These are phyloP conservation scores for Rhynchosporium graminicola DNA, from an alignment of 2,329 filamentous ascomycete species.

Conservation along the genomic window DNA sequence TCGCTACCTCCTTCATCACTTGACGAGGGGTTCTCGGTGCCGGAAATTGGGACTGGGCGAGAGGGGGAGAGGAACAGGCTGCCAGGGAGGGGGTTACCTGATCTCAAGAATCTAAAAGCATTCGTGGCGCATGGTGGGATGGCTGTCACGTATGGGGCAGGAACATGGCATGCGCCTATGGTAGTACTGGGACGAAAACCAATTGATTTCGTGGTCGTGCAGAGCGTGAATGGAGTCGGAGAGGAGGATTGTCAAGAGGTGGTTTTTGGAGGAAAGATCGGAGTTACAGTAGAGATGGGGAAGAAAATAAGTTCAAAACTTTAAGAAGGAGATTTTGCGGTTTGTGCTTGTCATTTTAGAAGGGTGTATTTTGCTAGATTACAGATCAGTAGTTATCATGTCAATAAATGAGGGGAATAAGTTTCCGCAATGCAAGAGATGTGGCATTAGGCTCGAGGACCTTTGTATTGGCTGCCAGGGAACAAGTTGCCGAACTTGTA, in stretches of 20 bases:
- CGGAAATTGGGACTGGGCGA: conserved; percentile 11
- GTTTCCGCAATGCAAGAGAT: too few species aligned
- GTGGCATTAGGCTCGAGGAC: too few species aligned
- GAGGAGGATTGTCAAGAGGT: conserved; percentile 89
- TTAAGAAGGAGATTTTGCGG: background rate
- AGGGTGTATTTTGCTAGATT: too few species aligned
- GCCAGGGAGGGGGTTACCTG: conserved; percentile 56
- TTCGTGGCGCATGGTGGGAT: conserved; percentile 78
- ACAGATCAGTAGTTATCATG: too few species aligned
- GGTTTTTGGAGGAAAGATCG: conserved; percentile 27
- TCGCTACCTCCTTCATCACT: conserved; percentile 55
- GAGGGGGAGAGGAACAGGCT: conserved; percentile 1
- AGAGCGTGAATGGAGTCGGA: conserved; percentile 81
- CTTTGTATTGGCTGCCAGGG: too few species aligned
- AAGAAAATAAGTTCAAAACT: background rate
- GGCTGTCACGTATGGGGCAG: conserved; percentile 87
- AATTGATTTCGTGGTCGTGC: conserved; percentile 85
- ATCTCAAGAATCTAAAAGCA: conserved; percentile 68
- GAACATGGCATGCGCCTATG: conserved; percentile 97
- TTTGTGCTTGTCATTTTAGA: too few species aligned
- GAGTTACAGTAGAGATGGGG: background rate
- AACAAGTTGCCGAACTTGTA: too few species aligned
- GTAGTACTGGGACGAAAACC: conserved; percentile 71
- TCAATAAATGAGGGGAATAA: too few species aligned
- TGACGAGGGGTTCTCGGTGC: conserved; percentile 46